Evolutionary conservation across 1,284 basidiomycete species (phyloP), one percentile per base, ranked within the genome.

Genomic region (Austroboletus niveus): DNA sequence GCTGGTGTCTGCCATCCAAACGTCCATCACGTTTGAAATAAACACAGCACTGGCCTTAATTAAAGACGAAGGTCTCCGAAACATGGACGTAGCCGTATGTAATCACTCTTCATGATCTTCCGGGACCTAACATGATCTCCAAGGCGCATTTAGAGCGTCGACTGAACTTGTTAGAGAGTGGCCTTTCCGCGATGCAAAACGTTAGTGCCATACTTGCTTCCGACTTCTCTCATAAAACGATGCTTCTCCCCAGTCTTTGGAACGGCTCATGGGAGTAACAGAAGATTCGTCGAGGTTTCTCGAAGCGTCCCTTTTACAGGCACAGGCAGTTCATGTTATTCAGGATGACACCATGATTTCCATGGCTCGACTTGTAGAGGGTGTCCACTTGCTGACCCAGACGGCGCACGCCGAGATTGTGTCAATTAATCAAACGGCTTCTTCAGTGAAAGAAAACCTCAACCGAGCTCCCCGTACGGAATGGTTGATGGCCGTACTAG

Each of bases 391-490:
- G 15, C 63, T 81, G 22, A 69, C 74, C 1, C 59, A 65, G 36
- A 69, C 67, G 9, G 68, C 76, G 1, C 70, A 71, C 27, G 50
- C 51, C 2, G 79, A 79, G 52, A 66, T 82, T 47, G 61, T 67
- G 50, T 73, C 70, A 47, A 74, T 82, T 53, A 82, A 80, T 53
- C 62, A 58, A 9, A 77, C 80, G 30, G 66, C 77, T 6, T 54
- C 63, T 20, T 65, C 64, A 9, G 55, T 78, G 45, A 69, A 65
- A 31, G 61, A 68, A 30, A 59, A 60, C 20, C 57, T 70, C 32
- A 45, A 35, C 27, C 57, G 42, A 42, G 32, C 47, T 10, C 45
- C 55, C 3, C 22, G 52, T 45, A 51, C 48, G 24, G 57, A 60
- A 24, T 66, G 65, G 67, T 22, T 54, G 9, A 63, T 52, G 42